Conservation (phyloP, 257 asterid genomes). For the Jasminum sambac region DNA sequence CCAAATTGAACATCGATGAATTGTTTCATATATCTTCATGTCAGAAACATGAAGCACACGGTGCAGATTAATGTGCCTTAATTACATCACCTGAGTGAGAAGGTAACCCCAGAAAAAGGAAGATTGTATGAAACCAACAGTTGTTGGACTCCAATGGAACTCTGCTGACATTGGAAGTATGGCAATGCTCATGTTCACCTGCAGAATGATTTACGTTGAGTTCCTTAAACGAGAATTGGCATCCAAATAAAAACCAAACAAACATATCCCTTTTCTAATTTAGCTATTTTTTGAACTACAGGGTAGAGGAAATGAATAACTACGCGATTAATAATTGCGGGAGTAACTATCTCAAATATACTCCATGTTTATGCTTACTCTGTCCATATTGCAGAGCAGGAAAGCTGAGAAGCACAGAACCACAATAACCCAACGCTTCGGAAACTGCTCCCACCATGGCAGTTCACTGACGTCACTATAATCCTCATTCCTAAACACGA, state of each 20-base stretch:
- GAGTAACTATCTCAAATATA: neutral
- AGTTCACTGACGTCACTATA: constrained; percentile 16
- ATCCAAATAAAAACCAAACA: neutral
- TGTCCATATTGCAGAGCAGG: constrained; percentile 89
- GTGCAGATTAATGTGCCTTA: neutral
- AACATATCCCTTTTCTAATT: neutral
- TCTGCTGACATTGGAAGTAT: constrained; percentile 93
- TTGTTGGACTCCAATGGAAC: constrained; percentile 72
- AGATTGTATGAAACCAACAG: constrained; percentile 89
- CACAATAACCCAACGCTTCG: constrained; percentile 88
- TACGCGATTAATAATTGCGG: neutral
- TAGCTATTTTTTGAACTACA: neutral
- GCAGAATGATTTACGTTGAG: constrained; percentile 30
- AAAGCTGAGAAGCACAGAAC: constrained; percentile 80
- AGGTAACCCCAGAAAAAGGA: constrained; percentile 97
- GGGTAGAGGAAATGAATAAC: neutral
- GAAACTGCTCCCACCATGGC: constrained; percentile 77
- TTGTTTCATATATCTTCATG: neutral
- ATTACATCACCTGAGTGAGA: constrained; percentile 72
- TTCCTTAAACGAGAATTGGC: constrained; percentile 24
- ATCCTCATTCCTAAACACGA: constrained; percentile 27
- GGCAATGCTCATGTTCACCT: constrained; percentile 98
- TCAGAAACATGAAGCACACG: constrained; percentile 5
- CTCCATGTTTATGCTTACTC: constrained; percentile 45
- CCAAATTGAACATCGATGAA: constrained; percentile 16